Base-by-base conservation (phyloP, 2,329 filamentous ascomycete species). In the Curvularia sp. region DNA sequence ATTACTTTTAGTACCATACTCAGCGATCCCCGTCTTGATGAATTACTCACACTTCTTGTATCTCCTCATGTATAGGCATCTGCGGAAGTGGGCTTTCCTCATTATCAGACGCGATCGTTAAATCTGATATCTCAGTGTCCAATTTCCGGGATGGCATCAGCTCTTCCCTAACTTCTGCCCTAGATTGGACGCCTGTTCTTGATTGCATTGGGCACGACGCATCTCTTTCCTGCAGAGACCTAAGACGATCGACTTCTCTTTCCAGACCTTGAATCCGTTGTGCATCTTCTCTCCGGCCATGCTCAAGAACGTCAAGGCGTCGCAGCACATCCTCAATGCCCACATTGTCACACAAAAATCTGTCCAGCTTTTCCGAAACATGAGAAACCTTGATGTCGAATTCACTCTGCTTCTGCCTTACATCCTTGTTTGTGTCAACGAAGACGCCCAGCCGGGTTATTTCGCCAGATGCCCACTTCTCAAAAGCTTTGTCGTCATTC, bases 401-500 rank as follows among this genome's bases (percentile, higher is more conserved):
- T 44, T 63, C 62, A 26, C 60, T 49, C 9, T 72, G 47, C 56
- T 67, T 66, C 43, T 64, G 59, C 26, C 57, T 58, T 4, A 67
- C 43, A 15, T 63, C 52, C 53, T 66, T 64, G 28, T 65, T 61
- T 4, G 56, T 59, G 35, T 68, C 66, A 4, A 61, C 56, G 24
- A 63, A 66, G 2, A 53, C 39, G 26, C 62, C 63, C 12, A 67
- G 26, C 7, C 51, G 61, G 6, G 50, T 50, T 1, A 69, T 58
- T 18, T 69, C 58, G 33, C 52, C 58, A 26, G 64, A 57, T 3
- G 39, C 58, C 65, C 65, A 69, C 13, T 58, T 60, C 22, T 68
- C 65, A 46, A 69, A 68, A 3, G 60, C 55, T 9, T 63, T 60
- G 15, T 73, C 63, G 7, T 64, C 48, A 9, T 67, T 65, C 43